Evolutionary conservation across 805 yeast species (phyloP).

Genomic region (Myxozyma vanderwaltii): DNA sequence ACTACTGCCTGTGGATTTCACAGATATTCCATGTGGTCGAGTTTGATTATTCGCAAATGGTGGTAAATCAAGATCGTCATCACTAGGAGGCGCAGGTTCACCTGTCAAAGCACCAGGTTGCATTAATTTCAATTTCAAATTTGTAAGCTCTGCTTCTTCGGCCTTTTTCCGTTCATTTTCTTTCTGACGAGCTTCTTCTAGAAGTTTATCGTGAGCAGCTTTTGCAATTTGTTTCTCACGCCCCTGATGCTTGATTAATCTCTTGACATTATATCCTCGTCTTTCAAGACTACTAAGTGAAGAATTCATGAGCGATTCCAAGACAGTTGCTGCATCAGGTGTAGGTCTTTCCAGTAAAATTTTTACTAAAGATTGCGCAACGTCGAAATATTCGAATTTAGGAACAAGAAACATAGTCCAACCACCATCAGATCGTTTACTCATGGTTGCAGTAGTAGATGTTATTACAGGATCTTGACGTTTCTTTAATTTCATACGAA

Average conservation of each 20-base stretch:
- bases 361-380: slow-evolving; percentile 42
- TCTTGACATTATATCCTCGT: slow-evolving; percentile 46
- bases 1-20: not conserved
- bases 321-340: slow-evolving; percentile 45
- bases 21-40: not conserved
- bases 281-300: slow-evolving; percentile 40
- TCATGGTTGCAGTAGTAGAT: slow-evolving; percentile 34
- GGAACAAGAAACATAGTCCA: slow-evolving; percentile 36
- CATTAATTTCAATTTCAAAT: slow-evolving; percentile 8
- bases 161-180: slow-evolving; percentile 17
- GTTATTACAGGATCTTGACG: slow-evolving; percentile 30
- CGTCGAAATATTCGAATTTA: slow-evolving; percentile 44
- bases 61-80: slow-evolving; percentile 19
- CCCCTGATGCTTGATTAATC: slow-evolving; percentile 38
- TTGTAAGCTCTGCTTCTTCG: slow-evolving; percentile 19
- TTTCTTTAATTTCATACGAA: slow-evolving; percentile 2
- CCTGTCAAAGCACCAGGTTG: slow-evolving; percentile 2
- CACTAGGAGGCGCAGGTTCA: slow-evolving; percentile 1
- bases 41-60: slow-evolving; percentile 6
- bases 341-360: slow-evolving; percentile 39
- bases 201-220: slow-evolving; percentile 17
- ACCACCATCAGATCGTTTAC: slow-evolving; percentile 14
- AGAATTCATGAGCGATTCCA: slow-evolving; percentile 43
- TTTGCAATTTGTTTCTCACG: slow-evolving; percentile 30
- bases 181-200: slow-evolving; percentile 26